These are phyloP conservation scores for Vicia faba DNA, from an alignment of 306 rosid genomes.

Conservation along the genomic window DNA sequence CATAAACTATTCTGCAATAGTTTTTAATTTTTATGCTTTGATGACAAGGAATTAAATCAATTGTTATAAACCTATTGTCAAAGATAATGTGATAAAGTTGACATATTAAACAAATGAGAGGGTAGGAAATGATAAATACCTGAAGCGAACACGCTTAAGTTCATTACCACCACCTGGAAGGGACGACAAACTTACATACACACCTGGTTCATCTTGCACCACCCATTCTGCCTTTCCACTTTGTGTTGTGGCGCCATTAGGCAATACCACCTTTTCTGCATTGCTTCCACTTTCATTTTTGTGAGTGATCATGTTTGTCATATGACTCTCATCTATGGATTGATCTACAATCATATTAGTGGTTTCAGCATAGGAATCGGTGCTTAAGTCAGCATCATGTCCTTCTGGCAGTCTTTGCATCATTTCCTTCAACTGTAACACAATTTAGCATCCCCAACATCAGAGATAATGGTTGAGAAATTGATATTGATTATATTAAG, in stretches of 20 bases:
- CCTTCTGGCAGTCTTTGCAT: conserved; percentile 65
- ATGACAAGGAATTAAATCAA: neutral
- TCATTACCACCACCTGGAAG: conserved; percentile 73
- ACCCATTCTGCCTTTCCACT: conserved; percentile 73
- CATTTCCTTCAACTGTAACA: conserved; percentile 74
- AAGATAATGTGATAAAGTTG: conserved; percentile 6
- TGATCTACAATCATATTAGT: conserved; percentile 44
- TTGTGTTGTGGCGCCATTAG: conserved; percentile 55
- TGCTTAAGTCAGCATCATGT: conserved; percentile 39
- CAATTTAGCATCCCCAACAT: conserved; percentile 39
- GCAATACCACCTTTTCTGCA: conserved; percentile 41
- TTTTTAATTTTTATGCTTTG: neutral
- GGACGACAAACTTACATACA: conserved; percentile 68
- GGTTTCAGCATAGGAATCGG: conserved; percentile 45
- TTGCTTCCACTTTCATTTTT: conserved; percentile 51
- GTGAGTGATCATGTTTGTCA: conserved; percentile 44
- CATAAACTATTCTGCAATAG: conserved; percentile 20
- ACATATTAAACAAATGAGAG: conserved; percentile 12
- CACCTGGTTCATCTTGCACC: conserved; percentile 92
- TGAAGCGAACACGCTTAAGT: conserved; percentile 93
- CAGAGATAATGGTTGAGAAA: conserved; percentile 17
- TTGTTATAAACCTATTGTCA: conserved; percentile 7
- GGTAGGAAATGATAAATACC: conserved; percentile 52
- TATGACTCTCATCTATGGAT: conserved; percentile 47
- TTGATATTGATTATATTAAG: no score